Evolutionary conservation across 2,329 filamentous ascomycete species (phyloP).

Genomic region (Fusarium nygamai): DNA sequence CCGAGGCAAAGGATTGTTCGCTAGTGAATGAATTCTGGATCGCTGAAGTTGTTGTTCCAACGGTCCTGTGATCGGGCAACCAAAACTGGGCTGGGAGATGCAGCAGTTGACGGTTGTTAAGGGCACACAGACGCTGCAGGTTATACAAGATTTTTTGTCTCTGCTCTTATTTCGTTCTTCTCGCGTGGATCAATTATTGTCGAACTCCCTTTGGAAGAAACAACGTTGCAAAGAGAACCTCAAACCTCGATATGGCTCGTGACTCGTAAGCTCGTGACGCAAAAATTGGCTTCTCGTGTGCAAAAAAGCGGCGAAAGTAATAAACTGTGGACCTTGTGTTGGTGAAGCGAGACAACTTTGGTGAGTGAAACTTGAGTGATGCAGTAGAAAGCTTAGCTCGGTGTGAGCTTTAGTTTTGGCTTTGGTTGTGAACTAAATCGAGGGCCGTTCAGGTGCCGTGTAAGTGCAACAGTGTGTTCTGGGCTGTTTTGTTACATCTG

Average conservation of each 20-base stretch:
- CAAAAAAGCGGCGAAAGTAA: constrained; percentile 25
- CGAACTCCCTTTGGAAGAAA: constrained; percentile 6
- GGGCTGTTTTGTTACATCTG: constrained; percentile 20
- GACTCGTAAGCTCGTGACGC: constrained; percentile 40
- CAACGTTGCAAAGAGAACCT: constrained; percentile 20
- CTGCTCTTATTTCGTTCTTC: constrained; percentile 18
- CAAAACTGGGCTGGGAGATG: constrained; percentile 11
- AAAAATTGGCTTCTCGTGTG: constrained; percentile 30
- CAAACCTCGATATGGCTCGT: constrained; percentile 21
- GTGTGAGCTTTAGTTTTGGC: constrained; percentile 24
- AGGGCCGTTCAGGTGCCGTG: constrained; percentile 34
- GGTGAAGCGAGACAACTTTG: constrained; percentile 30
- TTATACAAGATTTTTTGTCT: constrained; percentile 16
- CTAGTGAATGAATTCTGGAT: background rate
- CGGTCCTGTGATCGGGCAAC: constrained; percentile 6
- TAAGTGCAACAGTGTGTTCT: constrained; percentile 42
- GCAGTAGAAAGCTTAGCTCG: constrained; percentile 36
- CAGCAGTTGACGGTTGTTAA: constrained; percentile 24
- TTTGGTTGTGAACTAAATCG: constrained; percentile 18
- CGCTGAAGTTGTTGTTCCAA: background rate
- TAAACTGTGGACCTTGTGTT: constrained; percentile 32
- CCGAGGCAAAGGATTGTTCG: background rate
- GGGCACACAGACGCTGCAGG: constrained; percentile 11
- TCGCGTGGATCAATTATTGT: constrained; percentile 18
- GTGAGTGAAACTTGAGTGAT: constrained; percentile 25